A percentile compares a stretch with the other conserved stretches of the same genome.
These are phyloP conservation scores for Populus simonii DNA, from an alignment of 345 rosid species.

Conservation along the genomic window DNA sequence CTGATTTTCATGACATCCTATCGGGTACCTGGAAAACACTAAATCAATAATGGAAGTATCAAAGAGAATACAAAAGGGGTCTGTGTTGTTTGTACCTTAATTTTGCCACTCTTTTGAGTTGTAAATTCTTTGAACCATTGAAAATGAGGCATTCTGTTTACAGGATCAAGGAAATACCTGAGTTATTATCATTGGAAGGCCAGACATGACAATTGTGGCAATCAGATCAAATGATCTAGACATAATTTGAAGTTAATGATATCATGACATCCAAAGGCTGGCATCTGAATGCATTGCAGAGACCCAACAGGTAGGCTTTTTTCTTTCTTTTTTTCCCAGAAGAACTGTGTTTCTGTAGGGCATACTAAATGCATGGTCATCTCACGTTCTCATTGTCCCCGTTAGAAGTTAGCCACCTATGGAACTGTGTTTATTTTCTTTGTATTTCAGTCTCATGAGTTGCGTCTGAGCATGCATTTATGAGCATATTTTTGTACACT, in stretches of 20 bases:
- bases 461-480: background rate
- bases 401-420: background rate
- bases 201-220: conserved; percentile 88
- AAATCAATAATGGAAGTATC: conserved; percentile 77
- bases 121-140: background rate
- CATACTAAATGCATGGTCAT: background rate
- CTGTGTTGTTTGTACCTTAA: conserved; percentile 15
- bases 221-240: conserved; percentile 67
- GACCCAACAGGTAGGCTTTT: conserved; percentile 74
- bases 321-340: background rate
- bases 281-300: conserved; percentile 91
- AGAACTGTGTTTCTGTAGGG: background rate
- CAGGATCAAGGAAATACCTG: conserved; percentile 71
- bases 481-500: background rate
- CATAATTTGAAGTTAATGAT: conserved; percentile 89
- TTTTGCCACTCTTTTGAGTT: background rate
- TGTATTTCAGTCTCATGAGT: background rate
- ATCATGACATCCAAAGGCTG: conserved; percentile 83
- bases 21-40: conserved; percentile 76
- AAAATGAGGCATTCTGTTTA: conserved; percentile 7
- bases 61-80: conserved; percentile 69
- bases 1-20: conserved; percentile 12
- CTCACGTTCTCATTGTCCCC: background rate
- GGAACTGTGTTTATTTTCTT: background rate
- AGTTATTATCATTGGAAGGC: conserved; percentile 74